These are phyloP conservation scores for Hysterium pulicare DNA, from an alignment of 2,329 filamentous ascomycete genomes.

Conservation along the genomic window DNA sequence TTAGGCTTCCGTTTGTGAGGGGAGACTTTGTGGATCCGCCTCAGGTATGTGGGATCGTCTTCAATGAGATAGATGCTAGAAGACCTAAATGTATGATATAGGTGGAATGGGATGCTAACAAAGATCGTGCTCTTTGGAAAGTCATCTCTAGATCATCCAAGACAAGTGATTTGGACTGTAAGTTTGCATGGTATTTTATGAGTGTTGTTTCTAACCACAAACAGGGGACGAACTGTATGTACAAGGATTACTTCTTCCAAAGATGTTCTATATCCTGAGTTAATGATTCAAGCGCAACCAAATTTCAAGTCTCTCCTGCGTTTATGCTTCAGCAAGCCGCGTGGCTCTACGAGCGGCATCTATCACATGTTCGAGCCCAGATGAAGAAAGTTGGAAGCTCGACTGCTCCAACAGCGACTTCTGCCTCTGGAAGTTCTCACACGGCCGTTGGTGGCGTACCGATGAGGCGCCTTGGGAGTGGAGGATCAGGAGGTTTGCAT, in stretches of 20 bases:
- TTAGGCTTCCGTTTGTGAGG: conserved; percentile 84
- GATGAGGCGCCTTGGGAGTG: conserved; percentile 53
- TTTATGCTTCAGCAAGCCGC: conserved; percentile 92
- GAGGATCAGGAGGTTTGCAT: conserved; percentile 35
- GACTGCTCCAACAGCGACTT: conserved; percentile 56
- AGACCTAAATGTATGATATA: conserved; percentile 38
- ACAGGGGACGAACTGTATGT: conserved; percentile 74
- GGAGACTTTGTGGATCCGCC: conserved; percentile 88
- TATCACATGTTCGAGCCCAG: conserved; percentile 85
- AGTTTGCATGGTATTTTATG: conserved; percentile 23
- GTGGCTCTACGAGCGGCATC: conserved; percentile 87
- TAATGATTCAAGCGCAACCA: conserved; percentile 52
- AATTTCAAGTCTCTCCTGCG: conserved; percentile 79
- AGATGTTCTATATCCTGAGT: conserved; percentile 1
- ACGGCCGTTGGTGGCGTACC: conserved; percentile 40
- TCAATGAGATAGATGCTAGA: conserved; percentile 1
- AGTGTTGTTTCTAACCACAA: conserved; percentile 8
- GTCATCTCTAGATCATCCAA: conserved; percentile 79
- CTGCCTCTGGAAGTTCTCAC: conserved; percentile 43
- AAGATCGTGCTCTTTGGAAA: conserved; percentile 88
- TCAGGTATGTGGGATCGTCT: conserved; percentile 55
- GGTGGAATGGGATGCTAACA: conserved; percentile 84
- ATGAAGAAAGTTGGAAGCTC: conserved; percentile 71
- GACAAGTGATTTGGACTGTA: conserved; percentile 82
- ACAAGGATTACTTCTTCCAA: no score